Evolutionary conservation across 257 asterid species (phyloP).

Genomic region (Forsythia viridissima): DNA sequence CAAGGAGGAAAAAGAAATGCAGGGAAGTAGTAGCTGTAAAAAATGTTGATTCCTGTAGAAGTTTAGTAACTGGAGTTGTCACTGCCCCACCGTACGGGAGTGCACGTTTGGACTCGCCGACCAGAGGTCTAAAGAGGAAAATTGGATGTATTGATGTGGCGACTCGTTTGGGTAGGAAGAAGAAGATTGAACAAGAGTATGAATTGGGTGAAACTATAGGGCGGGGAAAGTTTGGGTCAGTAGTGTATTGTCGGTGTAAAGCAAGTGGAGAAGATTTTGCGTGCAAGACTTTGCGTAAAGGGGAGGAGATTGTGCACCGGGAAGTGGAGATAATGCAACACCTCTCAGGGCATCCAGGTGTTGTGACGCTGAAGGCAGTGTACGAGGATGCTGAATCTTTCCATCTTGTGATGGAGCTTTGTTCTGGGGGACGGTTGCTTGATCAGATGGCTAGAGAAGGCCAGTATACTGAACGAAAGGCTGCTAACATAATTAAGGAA

Average conservation of each 20-base stretch:
- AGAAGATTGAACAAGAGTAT: slow-evolving; percentile 76
- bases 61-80: slow-evolving; percentile 59
- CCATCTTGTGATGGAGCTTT: slow-evolving; percentile 86
- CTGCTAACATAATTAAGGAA: slow-evolving; percentile 77
- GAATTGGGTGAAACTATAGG: slow-evolving; percentile 62
- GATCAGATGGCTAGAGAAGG: slow-evolving; percentile 84
- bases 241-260: slow-evolving; percentile 62
- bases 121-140: slow-evolving; percentile 86
- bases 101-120: slow-evolving; percentile 42
- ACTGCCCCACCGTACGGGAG: slow-evolving; percentile 84
- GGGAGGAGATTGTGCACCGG: slow-evolving; percentile 86
- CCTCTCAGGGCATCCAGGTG: slow-evolving; percentile 84
- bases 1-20: slow-evolving; percentile 74
- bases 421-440: slow-evolving; percentile 78
- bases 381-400: slow-evolving; percentile 80
- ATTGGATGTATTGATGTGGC: slow-evolving; percentile 86
- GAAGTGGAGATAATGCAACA: slow-evolving; percentile 98
- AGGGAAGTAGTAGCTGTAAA: slow-evolving; percentile 54
- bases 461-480: slow-evolving; percentile 58
- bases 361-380: slow-evolving; percentile 77
- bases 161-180: slow-evolving; percentile 77
- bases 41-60: slow-evolving; percentile 39
- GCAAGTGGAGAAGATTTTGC: slow-evolving; percentile 74
- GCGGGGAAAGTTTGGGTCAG: slow-evolving; percentile 82
- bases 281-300: slow-evolving; percentile 73